These are phyloP conservation scores for Penicillium goetzii DNA, from an alignment of 495 filamentous ascomycete genomes.

Conservation along the genomic window DNA sequence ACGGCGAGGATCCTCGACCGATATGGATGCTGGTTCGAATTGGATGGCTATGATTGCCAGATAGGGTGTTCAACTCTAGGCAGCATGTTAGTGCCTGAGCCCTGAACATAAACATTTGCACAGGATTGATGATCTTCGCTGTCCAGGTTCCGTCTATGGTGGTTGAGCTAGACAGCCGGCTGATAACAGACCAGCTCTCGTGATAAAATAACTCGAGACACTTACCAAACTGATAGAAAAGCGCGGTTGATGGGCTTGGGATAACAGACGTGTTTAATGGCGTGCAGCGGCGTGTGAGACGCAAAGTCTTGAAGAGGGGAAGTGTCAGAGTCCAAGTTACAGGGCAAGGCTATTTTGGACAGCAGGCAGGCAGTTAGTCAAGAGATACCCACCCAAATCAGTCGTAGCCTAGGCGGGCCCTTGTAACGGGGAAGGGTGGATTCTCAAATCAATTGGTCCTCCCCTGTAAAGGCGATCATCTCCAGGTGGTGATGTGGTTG, in stretches of 20 bases:
- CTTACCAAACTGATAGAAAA: constrained; percentile 18
- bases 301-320: constrained; percentile 20
- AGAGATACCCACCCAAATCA: constrained; percentile 25
- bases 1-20: constrained; percentile 24
- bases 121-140: neutral
- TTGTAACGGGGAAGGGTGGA: constrained; percentile 22
- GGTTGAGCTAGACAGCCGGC: no score
- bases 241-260: neutral
- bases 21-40: constrained; percentile 2
- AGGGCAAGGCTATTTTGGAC: constrained; percentile 15
- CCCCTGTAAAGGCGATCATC: constrained; percentile 24
- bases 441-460: constrained; percentile 29
- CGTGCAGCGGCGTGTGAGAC: constrained; percentile 9
- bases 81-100: constrained; percentile 7
- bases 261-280: neutral
- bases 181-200: neutral
- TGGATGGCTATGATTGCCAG: constrained; percentile 3
- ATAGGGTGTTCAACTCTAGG: constrained; percentile 12
- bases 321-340: constrained; percentile 23
- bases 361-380: constrained; percentile 17
- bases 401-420: constrained; percentile 22
- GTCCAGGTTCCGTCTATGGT: no score
- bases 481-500: constrained; percentile 14
- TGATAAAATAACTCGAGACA: neutral
- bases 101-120: neutral